phyloP scores from a whole-genome alignment of 75 land plant genomes.

The Pinus tabuliformis region DNA sequence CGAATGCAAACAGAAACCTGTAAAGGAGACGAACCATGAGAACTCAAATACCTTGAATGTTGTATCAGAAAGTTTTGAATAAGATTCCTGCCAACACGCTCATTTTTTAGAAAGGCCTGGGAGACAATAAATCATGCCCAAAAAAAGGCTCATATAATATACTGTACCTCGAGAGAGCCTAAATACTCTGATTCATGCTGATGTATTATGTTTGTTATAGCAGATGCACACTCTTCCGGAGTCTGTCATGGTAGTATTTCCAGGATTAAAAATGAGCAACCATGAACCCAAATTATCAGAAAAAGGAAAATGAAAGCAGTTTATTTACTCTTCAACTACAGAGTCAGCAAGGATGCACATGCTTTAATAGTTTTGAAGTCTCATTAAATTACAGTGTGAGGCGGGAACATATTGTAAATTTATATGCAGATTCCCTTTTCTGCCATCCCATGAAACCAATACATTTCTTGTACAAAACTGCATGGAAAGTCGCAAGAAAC shows the following conservation, averaged over 20 bases:
- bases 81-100: constrained; percentile 54
- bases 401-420: neutral
- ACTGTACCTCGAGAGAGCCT: constrained; percentile 75
- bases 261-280: neutral
- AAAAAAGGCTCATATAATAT: neutral
- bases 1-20: neutral
- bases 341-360: neutral
- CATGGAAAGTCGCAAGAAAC: too few relatives aligned
- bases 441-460: neutral
- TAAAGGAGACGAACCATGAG: neutral
- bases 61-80: constrained; percentile 81
- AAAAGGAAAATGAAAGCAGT: too few relatives aligned
- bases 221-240: constrained; percentile 65
- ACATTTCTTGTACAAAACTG: too few relatives aligned
- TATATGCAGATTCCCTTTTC: neutral
- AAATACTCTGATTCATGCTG: constrained; percentile 88
- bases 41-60: constrained; percentile 81
- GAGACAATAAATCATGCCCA: neutral
- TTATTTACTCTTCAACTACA: neutral
- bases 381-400: neutral
- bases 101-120: constrained; percentile 2
- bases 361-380: neutral
- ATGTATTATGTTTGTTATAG: constrained; percentile 61
- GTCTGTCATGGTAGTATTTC: constrained; percentile 41
- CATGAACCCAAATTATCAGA: too few relatives aligned